These are phyloP conservation scores for Capronia americana DNA, from an alignment of 2,329 filamentous ascomycete genomes.

Conservation along the genomic window DNA sequence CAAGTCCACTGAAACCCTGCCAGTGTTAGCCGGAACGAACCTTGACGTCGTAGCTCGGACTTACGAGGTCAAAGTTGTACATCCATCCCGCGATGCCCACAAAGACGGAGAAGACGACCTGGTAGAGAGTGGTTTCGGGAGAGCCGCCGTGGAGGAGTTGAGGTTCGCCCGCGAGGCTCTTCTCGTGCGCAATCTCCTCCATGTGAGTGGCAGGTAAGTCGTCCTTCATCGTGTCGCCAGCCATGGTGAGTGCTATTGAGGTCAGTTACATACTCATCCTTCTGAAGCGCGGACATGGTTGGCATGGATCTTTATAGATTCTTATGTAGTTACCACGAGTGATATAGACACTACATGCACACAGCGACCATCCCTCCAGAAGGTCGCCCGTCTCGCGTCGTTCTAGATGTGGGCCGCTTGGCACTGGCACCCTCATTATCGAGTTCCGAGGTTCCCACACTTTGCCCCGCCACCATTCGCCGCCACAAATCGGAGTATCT, in stretches of 20 bases:
- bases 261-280: no score
- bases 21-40: not conserved
- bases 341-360: no score
- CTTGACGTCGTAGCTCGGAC: not conserved
- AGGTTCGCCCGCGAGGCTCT: not conserved
- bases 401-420: no score
- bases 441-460: no score
- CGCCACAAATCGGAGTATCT: no score
- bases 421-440: no score
- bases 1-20: slow-evolving; percentile 4
- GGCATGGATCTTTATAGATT: no score
- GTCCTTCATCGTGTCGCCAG: not conserved
- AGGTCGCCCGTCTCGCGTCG: no score
- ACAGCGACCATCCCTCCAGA: no score
- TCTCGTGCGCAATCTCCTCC: slow-evolving; percentile 1
- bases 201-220: not conserved
- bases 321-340: no score
- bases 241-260: not conserved
- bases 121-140: not conserved
- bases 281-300: no score
- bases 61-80: slow-evolving; percentile 18
- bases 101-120: slow-evolving; percentile 12
- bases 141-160: not conserved
- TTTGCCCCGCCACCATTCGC: no score
- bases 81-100: slow-evolving; percentile 17